Conservation (phyloP, 2,329 filamentous ascomycete genomes). For the Chaetomium sp. region DNA sequence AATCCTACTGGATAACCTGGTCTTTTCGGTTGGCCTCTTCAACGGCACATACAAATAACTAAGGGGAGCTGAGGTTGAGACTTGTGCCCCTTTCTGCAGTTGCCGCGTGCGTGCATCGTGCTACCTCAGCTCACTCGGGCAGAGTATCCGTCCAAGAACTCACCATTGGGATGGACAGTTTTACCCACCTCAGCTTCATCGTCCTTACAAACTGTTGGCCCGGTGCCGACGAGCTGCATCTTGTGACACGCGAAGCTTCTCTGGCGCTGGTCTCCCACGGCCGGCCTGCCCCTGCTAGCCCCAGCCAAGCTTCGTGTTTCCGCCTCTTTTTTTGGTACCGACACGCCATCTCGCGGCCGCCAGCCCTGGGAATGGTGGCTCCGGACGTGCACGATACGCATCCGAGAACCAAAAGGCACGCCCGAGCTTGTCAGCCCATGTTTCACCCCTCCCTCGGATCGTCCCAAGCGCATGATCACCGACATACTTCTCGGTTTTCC, state of each 20-base stretch:
- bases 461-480: conserved; percentile 30
- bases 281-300: not conserved
- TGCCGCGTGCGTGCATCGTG: conserved; percentile 10
- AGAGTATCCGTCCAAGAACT: not conserved
- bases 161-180: not conserved
- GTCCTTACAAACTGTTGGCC: not conserved
- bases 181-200: not conserved
- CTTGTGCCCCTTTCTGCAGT: not conserved
- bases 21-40: not conserved
- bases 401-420: not conserved
- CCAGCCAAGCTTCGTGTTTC: not conserved
- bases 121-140: conserved; percentile 8
- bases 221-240: not conserved
- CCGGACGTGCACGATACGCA: not conserved
- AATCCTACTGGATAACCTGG: not conserved
- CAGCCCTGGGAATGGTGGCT: not conserved
- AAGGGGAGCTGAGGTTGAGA: conserved; percentile 1
- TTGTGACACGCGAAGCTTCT: not conserved
- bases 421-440: conserved; percentile 13
- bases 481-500: conserved; percentile 7
- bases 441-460: conserved; percentile 27
- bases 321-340: conserved; percentile 2
- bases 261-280: not conserved
- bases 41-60: not conserved
- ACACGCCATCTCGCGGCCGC: not conserved